Percentiles rank a stretch among this genome's conserved stretches.
These are phyloP conservation scores for Citrullus amarus DNA, from an alignment of 306 rosid species.

Conservation along the genomic window DNA sequence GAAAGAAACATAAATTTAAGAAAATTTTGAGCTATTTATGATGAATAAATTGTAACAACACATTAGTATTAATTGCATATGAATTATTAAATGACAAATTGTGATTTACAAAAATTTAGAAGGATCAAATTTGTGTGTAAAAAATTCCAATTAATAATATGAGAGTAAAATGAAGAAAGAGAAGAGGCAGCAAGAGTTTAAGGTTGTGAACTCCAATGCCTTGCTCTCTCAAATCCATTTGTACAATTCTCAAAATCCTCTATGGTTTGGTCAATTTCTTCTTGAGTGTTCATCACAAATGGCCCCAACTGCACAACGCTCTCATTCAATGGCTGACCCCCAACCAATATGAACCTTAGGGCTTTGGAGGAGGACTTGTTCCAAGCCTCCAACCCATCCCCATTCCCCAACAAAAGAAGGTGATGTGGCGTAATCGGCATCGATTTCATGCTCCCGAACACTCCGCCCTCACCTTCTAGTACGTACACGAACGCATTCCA, in stretches of 20 bases:
- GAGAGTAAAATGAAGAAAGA: neutral
- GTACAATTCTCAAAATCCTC: constrained; percentile 66
- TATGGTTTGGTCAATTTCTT: constrained; percentile 77
- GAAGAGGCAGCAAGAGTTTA: constrained; percentile 2
- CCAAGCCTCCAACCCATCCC: constrained; percentile 81
- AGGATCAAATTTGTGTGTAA: neutral
- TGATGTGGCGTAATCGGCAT: constrained; percentile 40
- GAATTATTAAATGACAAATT: too few relatives aligned
- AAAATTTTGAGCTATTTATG: too few relatives aligned
- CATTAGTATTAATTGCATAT: too few relatives aligned
- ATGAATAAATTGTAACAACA: too few relatives aligned
- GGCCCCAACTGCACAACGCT: constrained; percentile 72
- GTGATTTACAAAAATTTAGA: too few relatives aligned
- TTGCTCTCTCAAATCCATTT: constrained; percentile 90
- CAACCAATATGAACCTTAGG: constrained; percentile 67
- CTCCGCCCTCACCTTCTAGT: constrained; percentile 86
- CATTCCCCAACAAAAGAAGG: constrained; percentile 62
- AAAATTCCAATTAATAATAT: neutral
- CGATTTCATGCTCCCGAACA: constrained; percentile 38
- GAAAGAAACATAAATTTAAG: too few relatives aligned
- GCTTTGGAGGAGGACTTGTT: constrained; percentile 46
- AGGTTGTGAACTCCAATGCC: constrained; percentile 61
- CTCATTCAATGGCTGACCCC: constrained; percentile 79
- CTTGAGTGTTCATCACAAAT: constrained; percentile 86
- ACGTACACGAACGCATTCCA: constrained; percentile 90